Conservation (phyloP, 169 alveolate genomes). For the Cryptosporidium sp. region DNA sequence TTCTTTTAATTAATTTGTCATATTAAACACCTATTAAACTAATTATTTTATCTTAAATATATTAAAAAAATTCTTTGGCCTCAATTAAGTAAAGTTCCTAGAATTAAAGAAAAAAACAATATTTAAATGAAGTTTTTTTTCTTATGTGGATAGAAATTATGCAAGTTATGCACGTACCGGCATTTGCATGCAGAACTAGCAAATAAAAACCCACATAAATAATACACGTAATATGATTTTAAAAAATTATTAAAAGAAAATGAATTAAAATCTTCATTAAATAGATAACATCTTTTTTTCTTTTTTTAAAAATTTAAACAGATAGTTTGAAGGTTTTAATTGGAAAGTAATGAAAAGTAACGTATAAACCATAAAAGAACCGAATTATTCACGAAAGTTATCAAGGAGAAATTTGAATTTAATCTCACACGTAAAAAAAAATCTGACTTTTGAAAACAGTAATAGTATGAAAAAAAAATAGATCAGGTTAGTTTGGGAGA, state of each 20-base stretch:
- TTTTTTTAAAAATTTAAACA: no score
- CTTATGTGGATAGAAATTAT: background rate
- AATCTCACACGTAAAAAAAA: background rate
- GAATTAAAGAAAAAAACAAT: background rate
- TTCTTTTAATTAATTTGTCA: background rate
- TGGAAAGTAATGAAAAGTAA: background rate
- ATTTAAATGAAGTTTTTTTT: background rate
- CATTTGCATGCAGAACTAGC: conserved; percentile 5
- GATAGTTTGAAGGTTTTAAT: no score
- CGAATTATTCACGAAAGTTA: background rate
- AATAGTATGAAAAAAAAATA: background rate
- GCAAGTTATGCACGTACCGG: conserved; percentile 30
- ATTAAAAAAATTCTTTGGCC: background rate
- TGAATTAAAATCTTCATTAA: no score
- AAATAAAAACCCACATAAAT: background rate
- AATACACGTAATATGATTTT: background rate
- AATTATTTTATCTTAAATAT: background rate
- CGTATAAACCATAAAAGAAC: background rate
- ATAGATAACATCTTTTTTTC: no score
- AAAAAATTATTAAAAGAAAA: no score
- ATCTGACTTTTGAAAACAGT: background rate
- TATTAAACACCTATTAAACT: background rate
- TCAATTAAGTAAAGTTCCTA: background rate
- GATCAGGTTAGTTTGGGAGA: background rate
- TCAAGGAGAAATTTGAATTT: background rate